Evolutionary conservation across 2,329 filamentous ascomycete genomes (phyloP).

Genomic region (Furcasterigmium sp.): DNA sequence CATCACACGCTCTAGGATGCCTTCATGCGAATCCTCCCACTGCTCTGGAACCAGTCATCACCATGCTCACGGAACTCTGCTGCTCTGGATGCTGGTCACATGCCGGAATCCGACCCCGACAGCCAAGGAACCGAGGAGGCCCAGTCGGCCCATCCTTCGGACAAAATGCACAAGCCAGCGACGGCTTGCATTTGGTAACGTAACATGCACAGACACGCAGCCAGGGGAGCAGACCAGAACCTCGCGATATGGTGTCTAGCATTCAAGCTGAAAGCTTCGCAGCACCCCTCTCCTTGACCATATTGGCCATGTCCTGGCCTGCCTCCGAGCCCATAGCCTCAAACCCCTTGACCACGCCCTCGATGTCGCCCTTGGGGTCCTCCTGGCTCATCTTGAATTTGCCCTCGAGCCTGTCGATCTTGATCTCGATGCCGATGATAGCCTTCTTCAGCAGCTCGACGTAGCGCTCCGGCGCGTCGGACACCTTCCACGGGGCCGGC

Average conservation of each 20-base stretch:
- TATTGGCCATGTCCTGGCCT: constrained; percentile 21
- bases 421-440: constrained; percentile 57
- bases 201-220: no score
- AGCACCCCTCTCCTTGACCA: constrained; percentile 23
- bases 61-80: no score
- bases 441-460: constrained; percentile 51
- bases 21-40: no score
- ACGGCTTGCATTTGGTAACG: no score
- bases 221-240: no score
- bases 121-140: no score
- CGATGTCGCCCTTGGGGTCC: constrained; percentile 26
- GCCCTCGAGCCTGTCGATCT: constrained; percentile 48
- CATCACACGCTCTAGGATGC: no score
- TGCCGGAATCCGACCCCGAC: no score
- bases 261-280: background rate
- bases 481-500: constrained; percentile 46
- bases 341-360: constrained; percentile 56
- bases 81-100: no score
- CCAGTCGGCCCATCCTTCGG: no score
- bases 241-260: background rate
- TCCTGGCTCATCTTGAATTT: constrained; percentile 68
- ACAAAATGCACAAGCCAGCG: no score
- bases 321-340: constrained; percentile 23
- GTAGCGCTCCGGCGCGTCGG: constrained; percentile 51
- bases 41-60: no score